Conservation (phyloP, 768 basidiomycete genomes). For the Lactarius trivialis region DNA sequence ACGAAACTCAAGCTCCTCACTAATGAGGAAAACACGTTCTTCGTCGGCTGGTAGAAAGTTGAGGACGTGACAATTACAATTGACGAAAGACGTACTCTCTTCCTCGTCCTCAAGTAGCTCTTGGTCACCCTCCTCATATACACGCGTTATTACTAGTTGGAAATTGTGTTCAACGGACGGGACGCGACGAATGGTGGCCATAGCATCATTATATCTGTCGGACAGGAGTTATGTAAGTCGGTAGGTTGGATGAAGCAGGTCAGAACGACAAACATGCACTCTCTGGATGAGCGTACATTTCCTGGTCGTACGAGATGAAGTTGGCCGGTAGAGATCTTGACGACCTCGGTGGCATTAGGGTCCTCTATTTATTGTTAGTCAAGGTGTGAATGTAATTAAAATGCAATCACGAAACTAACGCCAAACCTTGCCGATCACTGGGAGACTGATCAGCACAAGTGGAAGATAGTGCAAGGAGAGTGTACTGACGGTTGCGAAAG, state of each 20-base stretch:
- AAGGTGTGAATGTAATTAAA: slow-evolving; percentile 1
- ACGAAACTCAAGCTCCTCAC: slow-evolving; percentile 84
- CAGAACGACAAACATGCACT: slow-evolving; percentile 80
- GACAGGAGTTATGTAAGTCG: background rate
- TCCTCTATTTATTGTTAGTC: slow-evolving; percentile 56
- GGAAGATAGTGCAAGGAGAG: slow-evolving; percentile 12
- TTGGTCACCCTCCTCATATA: slow-evolving; percentile 96
- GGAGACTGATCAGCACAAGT: slow-evolving; percentile 24
- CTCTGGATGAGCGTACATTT: slow-evolving; percentile 83
- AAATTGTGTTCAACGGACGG: slow-evolving; percentile 71
- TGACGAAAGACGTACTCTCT: slow-evolving; percentile 48
- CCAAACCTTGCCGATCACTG: slow-evolving; percentile 88
- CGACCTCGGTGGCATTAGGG: slow-evolving; percentile 90
- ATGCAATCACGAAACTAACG: slow-evolving; percentile 48
- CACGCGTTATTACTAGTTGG: slow-evolving; percentile 92
- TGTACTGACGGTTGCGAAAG: slow-evolving; percentile 66
- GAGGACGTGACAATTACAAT: slow-evolving; percentile 8
- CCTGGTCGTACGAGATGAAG: slow-evolving; percentile 88
- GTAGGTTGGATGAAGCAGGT: background rate
- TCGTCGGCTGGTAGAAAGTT: slow-evolving; percentile 63
- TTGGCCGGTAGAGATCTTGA: slow-evolving; percentile 88
- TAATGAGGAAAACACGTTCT: slow-evolving; percentile 87
- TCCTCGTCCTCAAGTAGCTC: slow-evolving; percentile 92
- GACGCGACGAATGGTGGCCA: slow-evolving; percentile 85
- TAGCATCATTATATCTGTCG: slow-evolving; percentile 87